A percentile compares a stretch with the other conserved stretches of the same genome.
phyloP scores from a whole-genome alignment of 1,284 basidiomycete genomes.

The Puccinia horiana region DNA sequence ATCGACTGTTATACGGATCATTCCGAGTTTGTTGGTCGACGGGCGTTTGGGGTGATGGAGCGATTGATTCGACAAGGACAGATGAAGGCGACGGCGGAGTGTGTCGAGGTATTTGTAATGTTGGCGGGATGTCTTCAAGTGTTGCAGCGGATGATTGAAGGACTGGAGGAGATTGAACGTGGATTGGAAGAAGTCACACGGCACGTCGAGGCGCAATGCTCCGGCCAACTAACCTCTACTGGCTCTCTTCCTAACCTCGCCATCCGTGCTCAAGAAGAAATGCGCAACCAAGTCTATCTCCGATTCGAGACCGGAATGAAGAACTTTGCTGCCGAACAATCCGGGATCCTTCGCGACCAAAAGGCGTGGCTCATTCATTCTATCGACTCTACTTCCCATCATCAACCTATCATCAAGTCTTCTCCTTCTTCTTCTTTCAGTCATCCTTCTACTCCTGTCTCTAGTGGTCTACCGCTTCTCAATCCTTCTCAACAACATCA shows the following conservation, averaged over 20 bases:
- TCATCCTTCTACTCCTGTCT: background rate
- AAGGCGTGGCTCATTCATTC: slow-evolving; percentile 69
- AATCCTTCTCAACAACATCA: background rate
- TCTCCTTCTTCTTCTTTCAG: background rate
- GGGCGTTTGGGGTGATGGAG: slow-evolving; percentile 72
- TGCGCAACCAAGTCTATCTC: background rate
- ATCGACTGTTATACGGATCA: slow-evolving; percentile 5
- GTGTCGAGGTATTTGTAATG: slow-evolving; percentile 49
- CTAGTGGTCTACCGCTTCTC: too few relatives aligned
- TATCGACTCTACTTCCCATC: background rate
- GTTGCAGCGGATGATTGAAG: slow-evolving; percentile 77
- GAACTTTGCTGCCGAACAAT: slow-evolving; percentile 62
- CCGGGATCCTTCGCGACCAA: slow-evolving; percentile 87
- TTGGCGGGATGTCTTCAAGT: slow-evolving; percentile 71
- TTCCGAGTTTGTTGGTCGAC: slow-evolving; percentile 51
- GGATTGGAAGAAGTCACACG: slow-evolving; percentile 72
- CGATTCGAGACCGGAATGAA: background rate
- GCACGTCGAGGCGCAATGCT: background rate
- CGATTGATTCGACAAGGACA: slow-evolving; percentile 62
- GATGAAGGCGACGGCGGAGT: slow-evolving; percentile 74
- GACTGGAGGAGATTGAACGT: slow-evolving; percentile 76
- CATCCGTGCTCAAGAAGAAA: background rate
- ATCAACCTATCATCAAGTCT: background rate
- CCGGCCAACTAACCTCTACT: background rate
- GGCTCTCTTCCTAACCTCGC: background rate